Evolutionary conservation across 2,329 filamentous ascomycete species (phyloP), one percentile per base, ranked within the genome.

Genomic region (Penicillium sp.): DNA sequence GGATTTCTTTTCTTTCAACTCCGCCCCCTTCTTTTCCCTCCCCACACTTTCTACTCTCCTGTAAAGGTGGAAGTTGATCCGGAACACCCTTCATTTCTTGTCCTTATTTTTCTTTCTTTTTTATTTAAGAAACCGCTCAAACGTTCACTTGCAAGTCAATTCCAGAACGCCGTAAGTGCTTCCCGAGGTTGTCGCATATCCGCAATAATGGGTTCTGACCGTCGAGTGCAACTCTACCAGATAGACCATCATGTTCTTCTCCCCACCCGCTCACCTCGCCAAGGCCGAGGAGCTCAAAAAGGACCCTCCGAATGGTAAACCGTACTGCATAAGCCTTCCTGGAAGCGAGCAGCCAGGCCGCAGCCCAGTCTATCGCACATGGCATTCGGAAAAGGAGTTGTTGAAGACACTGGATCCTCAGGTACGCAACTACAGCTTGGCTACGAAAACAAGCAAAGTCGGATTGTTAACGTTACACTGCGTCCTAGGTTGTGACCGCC

Each of bases 341-440:
- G 90, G 90, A 61, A 88, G 89, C 47, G 85, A 90, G 75, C 80
- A 82, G 59, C 86, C 90, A 49, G 90, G 88, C 58, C 88, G 92
- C 65, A 89, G 84, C 50, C 79, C 86, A 47, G 78, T 96, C 62
- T 98, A 98, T 77, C 86, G 95, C 60, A 89, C 96, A 76, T 96
- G 88, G 86, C 85, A 85, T 62, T 88, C 88, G 70, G 82, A 83
- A 57, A 88, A 96, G 76, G 85, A 85, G 58, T 81, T 96, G 55
- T 77, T 96, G 43, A 82, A 85, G 68, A 88, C 89, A 6, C 79
- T 90, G 62, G 89, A 95, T 70, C 89, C 92, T 19, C 76, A 85
- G 50, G 77, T 88, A 70, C 55, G 71, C 31, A 7, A 29, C 27
- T 29, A 26, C 19, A 10, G 1, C 4, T 27, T 25, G 11, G 33